These are phyloP conservation scores for Abrus precatorius DNA, from an alignment of 306 rosid species.

Conservation along the genomic window DNA sequence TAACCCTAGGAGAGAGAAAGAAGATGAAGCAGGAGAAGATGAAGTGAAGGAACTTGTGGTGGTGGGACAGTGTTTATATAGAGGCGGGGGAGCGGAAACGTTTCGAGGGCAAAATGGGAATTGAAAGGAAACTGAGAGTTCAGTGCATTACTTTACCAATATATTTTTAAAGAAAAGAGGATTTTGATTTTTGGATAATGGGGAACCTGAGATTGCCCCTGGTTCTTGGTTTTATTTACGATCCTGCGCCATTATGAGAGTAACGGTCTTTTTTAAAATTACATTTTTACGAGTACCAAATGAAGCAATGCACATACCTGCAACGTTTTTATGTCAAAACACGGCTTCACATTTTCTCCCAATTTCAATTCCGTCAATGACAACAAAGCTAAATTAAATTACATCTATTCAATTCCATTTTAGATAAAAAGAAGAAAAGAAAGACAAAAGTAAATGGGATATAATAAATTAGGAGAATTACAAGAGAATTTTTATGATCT, in stretches of 20 bases:
- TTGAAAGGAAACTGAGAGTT: neutral
- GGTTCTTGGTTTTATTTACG: conserved; percentile 16
- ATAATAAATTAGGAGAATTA: too few relatives aligned
- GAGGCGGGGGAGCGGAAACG: conserved; percentile 68
- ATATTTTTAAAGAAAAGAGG: neutral
- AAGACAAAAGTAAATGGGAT: too few relatives aligned
- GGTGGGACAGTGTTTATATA: conserved; percentile 61
- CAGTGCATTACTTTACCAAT: conserved; percentile 21
- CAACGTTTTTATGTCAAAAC: neutral
- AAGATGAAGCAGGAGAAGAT: conserved; percentile 14
- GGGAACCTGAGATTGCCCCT: neutral
- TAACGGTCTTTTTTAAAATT: conserved; percentile 34
- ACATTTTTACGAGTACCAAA: neutral
- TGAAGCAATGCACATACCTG: too few relatives aligned
- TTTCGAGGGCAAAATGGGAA: conserved; percentile 59
- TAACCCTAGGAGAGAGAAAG: conserved; percentile 68
- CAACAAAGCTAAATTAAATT: too few relatives aligned
- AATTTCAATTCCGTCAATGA: too few relatives aligned
- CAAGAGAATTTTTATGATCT: too few relatives aligned
- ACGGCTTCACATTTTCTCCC: too few relatives aligned
- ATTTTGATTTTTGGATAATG: conserved; percentile 34
- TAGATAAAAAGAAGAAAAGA: too few relatives aligned
- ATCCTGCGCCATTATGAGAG: neutral
- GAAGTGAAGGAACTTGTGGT: neutral
- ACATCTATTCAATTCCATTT: too few relatives aligned